Evolutionary conservation across 129 eudicot genomes (phyloP).

Genomic region (Tanacetum coccineum): DNA sequence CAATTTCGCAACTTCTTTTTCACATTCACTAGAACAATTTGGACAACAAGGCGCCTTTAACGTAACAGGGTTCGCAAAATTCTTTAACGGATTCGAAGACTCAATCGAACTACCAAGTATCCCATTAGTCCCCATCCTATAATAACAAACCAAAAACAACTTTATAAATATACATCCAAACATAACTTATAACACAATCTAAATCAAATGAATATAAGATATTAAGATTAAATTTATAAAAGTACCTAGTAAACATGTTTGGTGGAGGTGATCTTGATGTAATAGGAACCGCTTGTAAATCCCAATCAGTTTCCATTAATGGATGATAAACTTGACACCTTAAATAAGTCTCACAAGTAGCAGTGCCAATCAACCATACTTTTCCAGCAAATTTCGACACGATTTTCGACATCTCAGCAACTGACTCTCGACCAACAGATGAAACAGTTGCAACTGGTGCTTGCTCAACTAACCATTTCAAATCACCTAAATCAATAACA

Average conservation of each 20-base stretch:
- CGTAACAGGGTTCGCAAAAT: slow-evolving; percentile 36
- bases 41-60: slow-evolving; percentile 48
- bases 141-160: neutral
- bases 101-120: slow-evolving; percentile 51
- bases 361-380: slow-evolving; percentile 84
- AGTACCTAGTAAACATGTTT: slow-evolving; percentile 70
- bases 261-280: slow-evolving; percentile 68
- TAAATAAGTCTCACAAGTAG: slow-evolving; percentile 92
- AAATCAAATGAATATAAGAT: slow-evolving; percentile 4
- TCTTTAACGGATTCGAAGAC: slow-evolving; percentile 48
- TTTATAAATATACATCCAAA: slow-evolving; percentile 2
- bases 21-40: slow-evolving; percentile 58
- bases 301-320: slow-evolving; percentile 91
- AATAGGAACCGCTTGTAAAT: slow-evolving; percentile 89
- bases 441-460: slow-evolving; percentile 35
- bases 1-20: slow-evolving; percentile 54
- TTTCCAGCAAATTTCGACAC: slow-evolving; percentile 37
- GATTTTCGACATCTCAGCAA: slow-evolving; percentile 59
- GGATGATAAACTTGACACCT: slow-evolving; percentile 94
- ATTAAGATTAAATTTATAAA: neutral
- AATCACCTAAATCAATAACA: slow-evolving; percentile 61
- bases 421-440: slow-evolving; percentile 40
- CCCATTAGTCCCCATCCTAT: slow-evolving; percentile 61
- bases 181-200: slow-evolving; percentile 10
- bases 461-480: slow-evolving; percentile 86